Percentiles rank a stretch among this genome's conserved stretches.
These are phyloP conservation scores for Daphne laureola DNA, from an alignment of 441 rosid genomes.

Conservation along the genomic window DNA sequence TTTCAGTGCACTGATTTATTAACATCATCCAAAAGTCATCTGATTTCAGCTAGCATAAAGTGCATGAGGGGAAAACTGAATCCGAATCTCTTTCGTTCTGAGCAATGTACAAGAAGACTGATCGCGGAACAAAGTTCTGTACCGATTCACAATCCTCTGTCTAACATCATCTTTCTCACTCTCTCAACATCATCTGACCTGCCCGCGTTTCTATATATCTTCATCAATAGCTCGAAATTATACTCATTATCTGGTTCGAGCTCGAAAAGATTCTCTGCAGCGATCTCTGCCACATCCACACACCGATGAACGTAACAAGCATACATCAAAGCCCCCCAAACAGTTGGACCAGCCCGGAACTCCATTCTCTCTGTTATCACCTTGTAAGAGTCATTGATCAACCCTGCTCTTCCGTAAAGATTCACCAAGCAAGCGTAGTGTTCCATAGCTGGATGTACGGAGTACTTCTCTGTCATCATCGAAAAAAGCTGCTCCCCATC, in stretches of 20 bases:
- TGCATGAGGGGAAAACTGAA: too few relatives aligned
- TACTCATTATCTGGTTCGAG: slow-evolving; percentile 86
- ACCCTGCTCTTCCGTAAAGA: slow-evolving; percentile 72
- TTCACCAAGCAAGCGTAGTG: slow-evolving; percentile 85
- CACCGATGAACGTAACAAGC: slow-evolving; percentile 60
- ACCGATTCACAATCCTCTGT: slow-evolving; percentile 47
- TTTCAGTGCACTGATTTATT: too few relatives aligned
- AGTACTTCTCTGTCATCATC: slow-evolving; percentile 40
- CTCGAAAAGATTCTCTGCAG: slow-evolving; percentile 67
- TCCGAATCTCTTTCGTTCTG: too few relatives aligned
- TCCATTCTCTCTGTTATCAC: slow-evolving; percentile 49
- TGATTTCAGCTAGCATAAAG: too few relatives aligned
- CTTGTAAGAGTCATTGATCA: slow-evolving; percentile 56
- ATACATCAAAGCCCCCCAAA: slow-evolving; percentile 84
- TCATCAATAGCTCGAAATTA: slow-evolving; percentile 67
- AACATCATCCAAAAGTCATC: too few relatives aligned
- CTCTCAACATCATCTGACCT: slow-evolving; percentile 53
- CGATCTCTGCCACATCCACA: slow-evolving; percentile 56
- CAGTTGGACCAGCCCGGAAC: slow-evolving; percentile 66
- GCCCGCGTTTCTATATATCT: slow-evolving; percentile 44
- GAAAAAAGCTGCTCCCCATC: slow-evolving; percentile 59
- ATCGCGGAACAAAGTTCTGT: too few relatives aligned
- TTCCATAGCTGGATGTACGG: slow-evolving; percentile 46
- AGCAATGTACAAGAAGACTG: too few relatives aligned
- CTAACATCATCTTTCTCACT: slow-evolving; percentile 57